Evolutionary conservation across 192 early-diverging fungal species (phyloP).

Genomic region (Umbelopsis vinacea): DNA sequence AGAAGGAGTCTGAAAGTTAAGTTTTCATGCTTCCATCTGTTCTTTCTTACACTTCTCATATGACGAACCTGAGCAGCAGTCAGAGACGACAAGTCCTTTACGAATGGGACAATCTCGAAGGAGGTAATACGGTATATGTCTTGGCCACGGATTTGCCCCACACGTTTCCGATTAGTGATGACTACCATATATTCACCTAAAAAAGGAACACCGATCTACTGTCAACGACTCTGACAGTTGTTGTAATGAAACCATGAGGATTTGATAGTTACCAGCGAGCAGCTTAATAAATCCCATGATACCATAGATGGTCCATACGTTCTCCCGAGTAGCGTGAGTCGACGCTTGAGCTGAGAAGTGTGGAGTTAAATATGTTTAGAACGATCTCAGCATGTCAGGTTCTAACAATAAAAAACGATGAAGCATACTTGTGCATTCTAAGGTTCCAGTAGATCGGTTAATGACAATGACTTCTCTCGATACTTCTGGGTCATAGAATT

Average conservation of each 20-base stretch:
- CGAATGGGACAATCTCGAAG: slow-evolving; percentile 59
- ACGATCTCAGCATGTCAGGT: neutral
- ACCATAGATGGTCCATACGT: slow-evolving; percentile 64
- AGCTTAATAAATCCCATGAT: slow-evolving; percentile 74
- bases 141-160: slow-evolving; percentile 62
- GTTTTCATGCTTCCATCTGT: neutral
- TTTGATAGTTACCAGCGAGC: slow-evolving; percentile 57
- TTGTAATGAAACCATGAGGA: neutral
- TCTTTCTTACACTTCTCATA: neutral
- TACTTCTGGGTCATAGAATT: slow-evolving; percentile 48
- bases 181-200: slow-evolving; percentile 79
- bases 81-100: slow-evolving; percentile 40
- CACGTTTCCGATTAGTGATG: slow-evolving; percentile 65
- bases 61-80: slow-evolving; percentile 48
- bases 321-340: slow-evolving; percentile 53
- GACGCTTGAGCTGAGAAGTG: neutral
- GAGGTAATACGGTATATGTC: slow-evolving; percentile 70
- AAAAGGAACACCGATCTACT: neutral
- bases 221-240: neutral
- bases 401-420: neutral
- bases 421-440: slow-evolving; percentile 34
- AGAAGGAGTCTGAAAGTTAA: neutral
- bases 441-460: slow-evolving; percentile 48
- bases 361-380: neutral
- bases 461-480: slow-evolving; percentile 64